Base-by-base conservation (phyloP, 2,329 filamentous ascomycete species). In the Zymoseptoria tritici region DNA sequence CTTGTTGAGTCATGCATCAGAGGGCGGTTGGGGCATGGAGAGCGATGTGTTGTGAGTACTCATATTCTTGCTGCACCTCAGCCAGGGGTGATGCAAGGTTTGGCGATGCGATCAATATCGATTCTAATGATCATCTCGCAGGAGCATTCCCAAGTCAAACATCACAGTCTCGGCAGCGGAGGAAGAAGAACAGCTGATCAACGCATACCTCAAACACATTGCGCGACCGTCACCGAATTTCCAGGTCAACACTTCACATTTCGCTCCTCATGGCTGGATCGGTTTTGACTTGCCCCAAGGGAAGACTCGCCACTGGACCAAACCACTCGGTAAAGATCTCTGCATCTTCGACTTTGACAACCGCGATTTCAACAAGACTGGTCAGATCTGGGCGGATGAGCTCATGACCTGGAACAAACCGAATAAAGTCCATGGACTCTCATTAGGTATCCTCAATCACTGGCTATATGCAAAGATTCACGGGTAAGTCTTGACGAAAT, bases 271-370 rank as follows among this genome's bases (percentile, higher is more conserved):
- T 46, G 36, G 36, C 36, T 46, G 36, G 36, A 16, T 46, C 4
- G 36, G 13, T 0, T 46, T 13, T 4, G 36, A 46, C 16, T 7
- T 46, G 13, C 36, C 36, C 2, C 13, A 46, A n/a, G 13, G 13
- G 16, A 2, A 46, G 5, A 46, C 13, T 52, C 50, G 50, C 50
- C 52, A 53, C 19, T 59, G 57, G 57, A 59, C 42, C 22, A 19
- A 55, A 49, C 36, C 22, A 24, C 21, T 50, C 22, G 31, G 31
- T n/a, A 49, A 59, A 49, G 29, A 50, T 7, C 26, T 59, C 16
- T 59, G 57, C 26, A 56, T 59, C 13, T 56, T 59, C 21, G 57
- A 59, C 52, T 42, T 59, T 20, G 52, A 59, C 54, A 53, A 56
- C 24, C 46, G 54, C 16, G 16, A 16, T 13, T 59, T 59, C 57